Base-by-base conservation (phyloP, 2,329 filamentous ascomycete species). In the Xylaria hypoxylon region DNA sequence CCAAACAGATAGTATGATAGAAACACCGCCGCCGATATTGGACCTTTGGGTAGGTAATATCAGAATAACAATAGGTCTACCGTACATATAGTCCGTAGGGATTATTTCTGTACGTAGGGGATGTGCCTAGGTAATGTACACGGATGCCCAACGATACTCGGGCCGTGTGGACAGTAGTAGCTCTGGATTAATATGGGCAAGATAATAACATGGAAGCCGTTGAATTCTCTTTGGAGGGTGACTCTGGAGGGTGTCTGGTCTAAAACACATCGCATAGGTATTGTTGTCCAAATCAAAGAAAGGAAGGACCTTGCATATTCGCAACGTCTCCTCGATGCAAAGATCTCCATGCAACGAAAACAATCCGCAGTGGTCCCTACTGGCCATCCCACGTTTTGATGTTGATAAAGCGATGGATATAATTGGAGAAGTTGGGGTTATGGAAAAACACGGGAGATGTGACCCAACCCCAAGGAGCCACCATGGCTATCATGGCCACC, bases 371-470 rank as follows among this genome's bases (percentile, higher is more conserved):
- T 22, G n/a, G 33, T 15, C 10, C 40, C 28, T 38, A 22, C 33
- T 28, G 33, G 31, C 28, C 8, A 10, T 57, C 55, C 57, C 53
- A 61, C 13, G 64, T 65, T 65, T 53, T 17, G 57, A 13, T 26
- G 42, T 33, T 48, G 51, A 35, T 51, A 31, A 28, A 53, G 40
- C 45, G 40, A 26, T 45, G 53, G 52, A n/a, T 24, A 47, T 40
- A 24, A 47, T 65, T 65, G 63, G 67, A 50, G 64, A 60, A 62
- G 33, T 58, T 59, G 59, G 64, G 56, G 57, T 60, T 50, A 69
- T 70, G 70, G 70, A 53, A 72, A 70, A 72, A 72, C 64, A 72
- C 70, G 70, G 69, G 62, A 70, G 44, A 61, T 61, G 70, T n/a
- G 42, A 60, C 42, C 26, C 62, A 50, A 51, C 33, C 53, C 31